A percentile compares a stretch with the other conserved stretches of the same genome.
phyloP scores from a whole-genome alignment of 148 eudicot species.

The Euryodendron excelsum region DNA sequence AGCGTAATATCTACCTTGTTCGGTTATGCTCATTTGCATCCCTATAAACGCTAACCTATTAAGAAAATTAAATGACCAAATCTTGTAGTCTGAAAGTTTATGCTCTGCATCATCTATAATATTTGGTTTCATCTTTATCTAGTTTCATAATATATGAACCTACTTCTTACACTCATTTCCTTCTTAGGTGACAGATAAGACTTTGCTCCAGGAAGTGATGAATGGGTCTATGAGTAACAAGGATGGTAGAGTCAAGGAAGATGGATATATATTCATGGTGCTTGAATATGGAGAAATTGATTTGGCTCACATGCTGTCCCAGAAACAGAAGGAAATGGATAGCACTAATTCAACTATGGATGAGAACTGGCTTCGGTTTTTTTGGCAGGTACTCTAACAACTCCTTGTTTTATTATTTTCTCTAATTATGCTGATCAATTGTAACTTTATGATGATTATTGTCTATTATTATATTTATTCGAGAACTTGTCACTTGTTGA shows the following conservation, averaged over 20 bases:
- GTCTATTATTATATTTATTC: no score
- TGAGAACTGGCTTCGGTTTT: conserved; percentile 96
- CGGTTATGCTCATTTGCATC: not conserved
- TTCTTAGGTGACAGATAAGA: conserved; percentile 88
- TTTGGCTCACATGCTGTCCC: conserved; percentile 94
- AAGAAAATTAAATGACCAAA: not conserved
- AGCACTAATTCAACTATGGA: conserved; percentile 54
- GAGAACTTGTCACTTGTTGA: no score
- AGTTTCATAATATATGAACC: not conserved
- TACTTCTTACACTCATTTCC: conserved; percentile 14
- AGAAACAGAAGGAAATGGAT: conserved; percentile 89
- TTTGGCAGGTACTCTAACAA: conserved; percentile 72
- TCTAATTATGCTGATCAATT: not conserved
- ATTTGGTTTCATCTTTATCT: not conserved
- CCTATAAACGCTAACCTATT: not conserved
- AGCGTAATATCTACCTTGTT: no score
- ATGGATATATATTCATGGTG: conserved; percentile 90
- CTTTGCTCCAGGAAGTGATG: conserved; percentile 74
- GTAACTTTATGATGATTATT: not conserved
- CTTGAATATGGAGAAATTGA: conserved; percentile 98
- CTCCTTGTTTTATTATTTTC: not conserved
- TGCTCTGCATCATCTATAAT: not conserved
- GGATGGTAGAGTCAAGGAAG: conserved; percentile 79
- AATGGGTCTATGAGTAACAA: conserved; percentile 67
- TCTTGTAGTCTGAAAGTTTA: not conserved